phyloP scores from a whole-genome alignment of 371 early-diverging fungal species.

The Massospora cicadina region DNA sequence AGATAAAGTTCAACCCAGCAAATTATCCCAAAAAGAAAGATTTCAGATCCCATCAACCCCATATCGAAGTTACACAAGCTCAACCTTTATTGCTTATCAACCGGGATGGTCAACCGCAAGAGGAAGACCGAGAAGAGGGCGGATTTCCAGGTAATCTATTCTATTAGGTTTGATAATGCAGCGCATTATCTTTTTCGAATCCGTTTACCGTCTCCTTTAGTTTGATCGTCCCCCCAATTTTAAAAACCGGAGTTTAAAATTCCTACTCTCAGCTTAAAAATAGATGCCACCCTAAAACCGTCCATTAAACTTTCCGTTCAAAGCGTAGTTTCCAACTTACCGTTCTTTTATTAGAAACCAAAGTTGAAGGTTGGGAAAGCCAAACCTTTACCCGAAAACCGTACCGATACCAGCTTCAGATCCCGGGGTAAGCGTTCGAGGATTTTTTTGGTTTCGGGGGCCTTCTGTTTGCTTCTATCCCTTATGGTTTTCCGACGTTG shows the following conservation, averaged over 20 bases:
- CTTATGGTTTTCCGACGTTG: background rate
- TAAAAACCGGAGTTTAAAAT: background rate
- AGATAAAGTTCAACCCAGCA: no score
- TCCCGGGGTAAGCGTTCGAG: background rate
- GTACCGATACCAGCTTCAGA: constrained; percentile 1
- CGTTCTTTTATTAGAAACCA: background rate
- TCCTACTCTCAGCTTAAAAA: background rate
- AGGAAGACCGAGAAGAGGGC: background rate
- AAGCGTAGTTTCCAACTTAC: no score
- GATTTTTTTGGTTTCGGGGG: no score
- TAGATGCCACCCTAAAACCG: no score
- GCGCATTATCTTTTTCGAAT: background rate
- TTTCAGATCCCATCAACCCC: no score
- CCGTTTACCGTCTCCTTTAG: background rate
- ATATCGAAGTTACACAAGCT: no score
- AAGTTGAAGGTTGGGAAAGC: constrained; percentile 4
- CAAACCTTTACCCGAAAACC: background rate
- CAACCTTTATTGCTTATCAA: no score
- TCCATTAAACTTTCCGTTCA: no score
- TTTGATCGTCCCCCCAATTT: background rate
- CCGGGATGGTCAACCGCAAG: background rate
- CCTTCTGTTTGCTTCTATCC: background rate
- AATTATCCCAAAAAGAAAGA: no score
- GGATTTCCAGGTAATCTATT: background rate
- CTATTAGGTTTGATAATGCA: background rate